Evolutionary conservation across 768 basidiomycete genomes (phyloP), one percentile per base, ranked within the genome.

Genomic region (Mycena venus): DNA sequence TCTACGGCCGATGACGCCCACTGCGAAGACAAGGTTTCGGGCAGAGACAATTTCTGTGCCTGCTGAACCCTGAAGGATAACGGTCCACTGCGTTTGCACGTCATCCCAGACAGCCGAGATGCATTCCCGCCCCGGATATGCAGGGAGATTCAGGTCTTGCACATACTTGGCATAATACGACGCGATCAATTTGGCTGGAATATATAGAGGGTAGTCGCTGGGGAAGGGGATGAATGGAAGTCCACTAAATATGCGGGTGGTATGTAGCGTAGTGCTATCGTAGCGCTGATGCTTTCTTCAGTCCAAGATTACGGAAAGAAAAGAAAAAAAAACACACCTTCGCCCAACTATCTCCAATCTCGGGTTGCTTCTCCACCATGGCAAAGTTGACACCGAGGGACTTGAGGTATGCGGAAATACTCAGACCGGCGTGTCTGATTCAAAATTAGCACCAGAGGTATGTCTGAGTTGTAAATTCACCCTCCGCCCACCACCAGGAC

Each of bases 401-500:
- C 74, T 89, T 87, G 51, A 79, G 72, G 64, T 78, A 74, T 11
- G 75, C 78, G 2, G 79, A 74, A 12, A 79, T 75, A 34, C 70
- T 67, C 56, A 80, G 32, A n/a, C 79, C 79, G 8, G 70, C 76
- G 53, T 80, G 79, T 32, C 78, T 77, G 10, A 59, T 53, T 9
- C 19, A 9, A 29, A 14, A 4, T 73, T 8, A 55, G 17, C 53
- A 1, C 34, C 36, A 9, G n/a, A 17, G 9, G 7, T 21, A 31
- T 5, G 21, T 8, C 6, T 14, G 2, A 55, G 23, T 32, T 14
- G 27, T 10, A 11, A 34, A 71, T 65, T 21, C 51, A 75, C 12
- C 88, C 88, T 2, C 83, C 87, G 7, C 88, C 86, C 15, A 88
- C 77, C 27, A 90, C 75, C 31, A 90, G 71, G 11, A 88, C 90